Evolutionary conservation across 2,329 filamentous ascomycete species (phyloP), one percentile per base, ranked within the genome.

Genomic region (Mycosphaerella arachidis): DNA sequence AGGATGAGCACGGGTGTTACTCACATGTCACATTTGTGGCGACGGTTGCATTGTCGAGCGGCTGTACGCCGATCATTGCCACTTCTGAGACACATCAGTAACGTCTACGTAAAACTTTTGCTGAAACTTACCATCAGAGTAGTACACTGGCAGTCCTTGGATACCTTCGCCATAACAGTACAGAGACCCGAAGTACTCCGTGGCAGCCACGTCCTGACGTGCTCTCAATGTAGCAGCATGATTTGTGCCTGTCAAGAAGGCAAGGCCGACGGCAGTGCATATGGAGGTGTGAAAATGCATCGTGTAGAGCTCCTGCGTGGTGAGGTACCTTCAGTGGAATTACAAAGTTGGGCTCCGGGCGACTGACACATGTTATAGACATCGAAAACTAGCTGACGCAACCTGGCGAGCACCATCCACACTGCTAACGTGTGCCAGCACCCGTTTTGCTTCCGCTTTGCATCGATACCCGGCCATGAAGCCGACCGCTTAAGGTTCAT

Each of bases 11-110:
- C 46, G 27, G 6, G 6, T 10, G 29, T 12, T 40, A 33, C 53
- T 46, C 35, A 55, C 53, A 55, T 24, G 53, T 55, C 27, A 55
- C 53, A 46, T 55, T 55, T 18, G 53, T 45, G n/a, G 53, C 53
- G 27, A 45, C 35, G 12, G 18, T 18, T 3, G 27, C 30, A 27
- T 55, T 35, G 9, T 12, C 4, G 4, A 37, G 35, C 16, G 37
- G 33, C 35, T 43, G 13, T 9, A 55, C 33, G 9, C 53, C 53
- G n/a, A 55, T 31, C 46, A 48, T 24, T 30, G 46, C 46, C 10
- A 48, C 20, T 48, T 48, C 46, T 48, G 16, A 10, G 46, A n/a
- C 18, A n/a, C 10, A 48, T 48, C 20, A 48, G 46, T 16, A 48
- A 6, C 6, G 37, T n/a, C 5, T n/a, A 43, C 37, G 16, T 5